Percentiles rank a stretch among this genome's conserved stretches.
Conservation (phyloP, 345 rosid species). For the Citrus medica region DNA sequence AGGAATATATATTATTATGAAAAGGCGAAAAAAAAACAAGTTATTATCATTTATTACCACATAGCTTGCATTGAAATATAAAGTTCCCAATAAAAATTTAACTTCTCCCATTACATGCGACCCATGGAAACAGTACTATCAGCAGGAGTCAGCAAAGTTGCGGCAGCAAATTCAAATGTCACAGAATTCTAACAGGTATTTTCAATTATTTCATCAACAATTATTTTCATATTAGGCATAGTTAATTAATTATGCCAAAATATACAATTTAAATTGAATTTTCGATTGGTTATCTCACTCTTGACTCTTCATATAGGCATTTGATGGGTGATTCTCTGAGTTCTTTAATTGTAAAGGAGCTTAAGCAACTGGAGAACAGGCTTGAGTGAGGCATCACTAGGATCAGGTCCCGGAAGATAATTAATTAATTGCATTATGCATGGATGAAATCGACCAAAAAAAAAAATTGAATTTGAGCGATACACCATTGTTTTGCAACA, state of each 20-base stretch:
- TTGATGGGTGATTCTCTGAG: constrained; percentile 90
- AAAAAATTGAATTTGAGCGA: too few species aligned
- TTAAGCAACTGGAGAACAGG: constrained; percentile 90
- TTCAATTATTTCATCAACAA: background rate
- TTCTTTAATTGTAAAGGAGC: constrained; percentile 76
- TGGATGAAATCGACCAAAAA: too few species aligned
- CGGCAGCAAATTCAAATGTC: constrained; percentile 87
- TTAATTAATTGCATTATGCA: too few species aligned
- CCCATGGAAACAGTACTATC: constrained; percentile 57
- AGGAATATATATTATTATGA: too few species aligned
- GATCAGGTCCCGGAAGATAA: constrained; percentile 93
- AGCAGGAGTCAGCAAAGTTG: constrained; percentile 93
- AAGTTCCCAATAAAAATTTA: background rate
- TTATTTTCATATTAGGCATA: background rate
- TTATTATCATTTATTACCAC: background rate
- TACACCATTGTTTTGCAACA: background rate
- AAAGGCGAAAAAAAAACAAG: too few species aligned
- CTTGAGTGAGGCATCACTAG: constrained; percentile 91
- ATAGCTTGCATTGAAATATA: background rate
- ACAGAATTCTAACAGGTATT: constrained; percentile 87
- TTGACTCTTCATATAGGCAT: constrained; percentile 42
- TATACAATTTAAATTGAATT: too few species aligned
- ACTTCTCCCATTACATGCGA: too few species aligned
- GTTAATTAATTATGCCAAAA: background rate
- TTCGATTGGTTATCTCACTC: too few species aligned